Conservation (phyloP, 1,284 basidiomycete genomes). For the Ustilago loliicola region DNA sequence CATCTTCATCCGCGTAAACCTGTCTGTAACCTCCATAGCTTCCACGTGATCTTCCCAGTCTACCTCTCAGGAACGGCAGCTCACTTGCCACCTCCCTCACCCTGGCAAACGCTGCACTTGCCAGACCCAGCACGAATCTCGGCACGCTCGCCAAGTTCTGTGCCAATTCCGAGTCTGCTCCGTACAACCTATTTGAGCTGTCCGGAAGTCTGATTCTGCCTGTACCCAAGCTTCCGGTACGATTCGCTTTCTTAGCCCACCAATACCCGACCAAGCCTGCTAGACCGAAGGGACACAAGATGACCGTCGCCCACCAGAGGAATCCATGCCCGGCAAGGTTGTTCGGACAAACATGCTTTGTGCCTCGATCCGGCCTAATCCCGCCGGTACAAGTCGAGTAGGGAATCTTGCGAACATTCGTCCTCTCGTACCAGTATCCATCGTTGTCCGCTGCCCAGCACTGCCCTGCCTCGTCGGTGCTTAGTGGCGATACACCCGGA, state of each 20-base stretch:
- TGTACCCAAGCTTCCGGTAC: not conserved
- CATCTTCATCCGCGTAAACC: conserved; percentile 66
- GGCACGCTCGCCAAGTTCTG: conserved; percentile 72
- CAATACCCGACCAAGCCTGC: conserved; percentile 59
- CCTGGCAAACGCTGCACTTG: conserved; percentile 40
- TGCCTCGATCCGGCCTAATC: conserved; percentile 61
- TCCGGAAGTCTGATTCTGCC: conserved; percentile 51
- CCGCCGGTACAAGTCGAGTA: conserved; percentile 65
- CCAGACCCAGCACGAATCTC: conserved; percentile 47
- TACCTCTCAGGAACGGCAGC: conserved; percentile 47
- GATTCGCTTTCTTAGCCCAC: conserved; percentile 75
- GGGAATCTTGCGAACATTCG: conserved; percentile 65
- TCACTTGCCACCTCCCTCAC: conserved; percentile 47
- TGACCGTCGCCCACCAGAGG: conserved; percentile 65
- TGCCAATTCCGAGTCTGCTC: conserved; percentile 77
- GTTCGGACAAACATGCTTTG: conserved; percentile 56
- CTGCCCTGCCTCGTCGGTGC: conserved; percentile 52
- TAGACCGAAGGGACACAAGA: conserved; percentile 54
- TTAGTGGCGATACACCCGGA: conserved; percentile 46
- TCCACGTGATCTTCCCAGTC: conserved; percentile 33
- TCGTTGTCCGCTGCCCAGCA: conserved; percentile 56
- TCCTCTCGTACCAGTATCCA: conserved; percentile 69
- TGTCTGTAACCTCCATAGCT: conserved; percentile 64
- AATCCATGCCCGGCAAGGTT: conserved; percentile 55
- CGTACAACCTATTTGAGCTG: conserved; percentile 59